A percentile compares a stretch with the other conserved stretches of the same genome.
Evolutionary conservation across 306 rosid species (phyloP).

Genomic region (Begonia masoniana): DNA sequence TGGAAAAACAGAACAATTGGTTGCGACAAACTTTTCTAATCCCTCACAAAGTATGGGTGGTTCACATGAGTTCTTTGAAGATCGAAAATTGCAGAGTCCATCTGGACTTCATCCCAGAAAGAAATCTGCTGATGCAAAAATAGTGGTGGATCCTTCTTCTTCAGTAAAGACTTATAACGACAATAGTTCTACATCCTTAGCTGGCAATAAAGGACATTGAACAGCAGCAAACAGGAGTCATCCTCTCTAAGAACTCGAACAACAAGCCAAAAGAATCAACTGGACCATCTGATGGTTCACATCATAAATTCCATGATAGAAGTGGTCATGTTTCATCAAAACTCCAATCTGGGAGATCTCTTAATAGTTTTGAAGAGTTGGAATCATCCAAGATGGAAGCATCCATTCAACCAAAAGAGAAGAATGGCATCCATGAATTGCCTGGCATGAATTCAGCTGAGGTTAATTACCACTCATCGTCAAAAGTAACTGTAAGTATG

Average conservation of each 20-base stretch:
- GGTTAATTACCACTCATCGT: slow-evolving; percentile 28
- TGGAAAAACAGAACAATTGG: slow-evolving; percentile 37
- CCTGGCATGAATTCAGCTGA: slow-evolving; percentile 48
- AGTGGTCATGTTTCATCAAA: slow-evolving; percentile 40
- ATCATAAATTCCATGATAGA: slow-evolving; percentile 54
- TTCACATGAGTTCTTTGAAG: slow-evolving; percentile 35
- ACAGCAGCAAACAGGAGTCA: slow-evolving; percentile 41
- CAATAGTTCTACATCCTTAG: slow-evolving; percentile 27
- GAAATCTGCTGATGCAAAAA: slow-evolving; percentile 44
- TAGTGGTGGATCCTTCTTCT: slow-evolving; percentile 34
- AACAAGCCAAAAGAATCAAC: slow-evolving; percentile 51
- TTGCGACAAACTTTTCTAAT: slow-evolving; percentile 32
- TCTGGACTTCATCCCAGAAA: slow-evolving; percentile 39
- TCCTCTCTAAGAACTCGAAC: slow-evolving; percentile 41
- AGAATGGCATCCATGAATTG: slow-evolving; percentile 47
- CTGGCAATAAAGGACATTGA: slow-evolving; percentile 54
- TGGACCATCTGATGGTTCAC: slow-evolving; percentile 37
- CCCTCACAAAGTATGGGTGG: slow-evolving; percentile 32
- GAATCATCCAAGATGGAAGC: slow-evolving; percentile 35
- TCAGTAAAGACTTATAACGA: slow-evolving; percentile 47
- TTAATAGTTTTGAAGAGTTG: slow-evolving; percentile 28
- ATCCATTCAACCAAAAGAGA: slow-evolving; percentile 38
- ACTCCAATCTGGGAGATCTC: slow-evolving; percentile 47
- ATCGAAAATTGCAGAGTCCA: slow-evolving; percentile 38
- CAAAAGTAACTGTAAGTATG: slow-evolving; percentile 47